Percentiles rank a stretch among this genome's conserved stretches.
Evolutionary conservation across 169 alveolate species (phyloP).

Genomic region (Neospora caninum): DNA sequence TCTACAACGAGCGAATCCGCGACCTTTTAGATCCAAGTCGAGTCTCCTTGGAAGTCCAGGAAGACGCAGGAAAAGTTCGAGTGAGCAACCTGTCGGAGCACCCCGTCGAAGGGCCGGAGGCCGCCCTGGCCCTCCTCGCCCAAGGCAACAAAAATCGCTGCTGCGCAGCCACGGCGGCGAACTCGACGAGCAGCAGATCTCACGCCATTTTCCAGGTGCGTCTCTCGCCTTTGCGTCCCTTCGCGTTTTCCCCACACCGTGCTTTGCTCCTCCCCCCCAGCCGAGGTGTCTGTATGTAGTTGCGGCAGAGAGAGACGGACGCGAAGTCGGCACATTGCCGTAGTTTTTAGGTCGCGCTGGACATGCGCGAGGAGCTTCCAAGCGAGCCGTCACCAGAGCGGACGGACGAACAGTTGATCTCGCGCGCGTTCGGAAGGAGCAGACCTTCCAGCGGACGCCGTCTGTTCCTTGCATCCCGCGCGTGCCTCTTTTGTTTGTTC

Average conservation of each 20-base stretch:
- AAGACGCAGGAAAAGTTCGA: conserved; percentile 80
- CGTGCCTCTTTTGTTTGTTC: background rate
- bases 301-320: too few relatives aligned
- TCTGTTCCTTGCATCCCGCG: too few relatives aligned
- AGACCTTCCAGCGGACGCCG: too few relatives aligned
- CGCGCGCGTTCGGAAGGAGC: too few relatives aligned
- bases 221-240: background rate
- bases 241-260: background rate
- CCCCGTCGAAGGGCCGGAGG: conserved; percentile 75
- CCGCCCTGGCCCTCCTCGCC: conserved; percentile 88
- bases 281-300: too few relatives aligned
- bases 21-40: conserved; percentile 90
- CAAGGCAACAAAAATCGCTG: conserved; percentile 94
- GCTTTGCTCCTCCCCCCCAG: too few relatives aligned
- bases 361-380: too few relatives aligned
- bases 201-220: conserved; percentile 96
- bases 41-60: conserved; percentile 79
- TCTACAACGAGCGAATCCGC: conserved; percentile 95
- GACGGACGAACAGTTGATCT: too few relatives aligned
- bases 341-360: too few relatives aligned
- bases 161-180: conserved; percentile 94
- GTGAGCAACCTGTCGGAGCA: conserved; percentile 78
- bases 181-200: conserved; percentile 77
- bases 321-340: too few relatives aligned
- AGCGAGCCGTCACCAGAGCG: too few relatives aligned